Percentiles rank a stretch among this genome's conserved stretches.
Conservation (phyloP, 441 rosid species). For the Manihot esculenta region DNA sequence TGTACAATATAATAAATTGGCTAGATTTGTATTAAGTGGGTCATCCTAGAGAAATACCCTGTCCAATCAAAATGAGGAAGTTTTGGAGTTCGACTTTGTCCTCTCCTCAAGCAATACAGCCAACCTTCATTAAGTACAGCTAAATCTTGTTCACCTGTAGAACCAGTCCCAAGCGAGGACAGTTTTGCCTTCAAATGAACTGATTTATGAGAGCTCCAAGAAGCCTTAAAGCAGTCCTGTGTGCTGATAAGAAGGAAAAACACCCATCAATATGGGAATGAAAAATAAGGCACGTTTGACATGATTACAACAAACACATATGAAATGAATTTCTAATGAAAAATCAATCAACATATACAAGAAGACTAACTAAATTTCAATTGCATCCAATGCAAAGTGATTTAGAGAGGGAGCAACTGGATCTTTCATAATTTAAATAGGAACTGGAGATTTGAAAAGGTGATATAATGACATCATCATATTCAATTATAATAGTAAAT, state of each 20-base stretch:
- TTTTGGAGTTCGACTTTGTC: conserved; percentile 59
- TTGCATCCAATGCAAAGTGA: not conserved
- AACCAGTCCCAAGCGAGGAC: conserved; percentile 40
- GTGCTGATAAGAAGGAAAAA: conserved; percentile 42
- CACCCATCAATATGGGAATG: conserved; percentile 16
- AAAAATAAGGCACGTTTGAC: not conserved
- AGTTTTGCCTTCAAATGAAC: conserved; percentile 75
- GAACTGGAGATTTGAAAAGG: not conserved
- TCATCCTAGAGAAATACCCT: conserved; percentile 51
- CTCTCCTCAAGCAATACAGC: conserved; percentile 74
- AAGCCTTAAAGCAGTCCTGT: conserved; percentile 92
- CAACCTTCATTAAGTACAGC: conserved; percentile 58
- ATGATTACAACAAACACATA: not conserved
- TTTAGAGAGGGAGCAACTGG: not conserved
- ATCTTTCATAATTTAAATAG: too few species aligned
- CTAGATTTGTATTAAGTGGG: not conserved
- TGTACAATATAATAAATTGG: not conserved
- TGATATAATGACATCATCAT: not conserved
- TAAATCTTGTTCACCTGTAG: conserved; percentile 41
- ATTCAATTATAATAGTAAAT: not conserved
- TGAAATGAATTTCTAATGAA: not conserved
- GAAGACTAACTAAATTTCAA: not conserved
- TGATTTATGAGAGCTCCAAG: conserved; percentile 91
- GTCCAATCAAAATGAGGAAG: conserved; percentile 92
- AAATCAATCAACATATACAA: not conserved